Conservation (phyloP, 352 stramenopile genomes). For the Phytophthora sp. region DNA sequence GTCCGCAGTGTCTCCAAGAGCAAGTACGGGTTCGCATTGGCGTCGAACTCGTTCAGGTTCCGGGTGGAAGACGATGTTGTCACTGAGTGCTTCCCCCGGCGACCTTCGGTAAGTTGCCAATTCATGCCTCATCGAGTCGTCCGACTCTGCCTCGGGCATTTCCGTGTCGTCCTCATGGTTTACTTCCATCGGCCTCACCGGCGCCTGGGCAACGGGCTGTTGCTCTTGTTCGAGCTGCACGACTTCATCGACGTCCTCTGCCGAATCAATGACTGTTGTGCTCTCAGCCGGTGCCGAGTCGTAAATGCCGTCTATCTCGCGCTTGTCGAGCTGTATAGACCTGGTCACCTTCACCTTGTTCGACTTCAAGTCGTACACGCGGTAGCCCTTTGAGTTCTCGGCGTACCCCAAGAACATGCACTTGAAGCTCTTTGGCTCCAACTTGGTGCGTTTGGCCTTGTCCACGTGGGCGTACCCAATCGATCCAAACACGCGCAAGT, state of each 20-base stretch:
- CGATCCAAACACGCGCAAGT: too few species aligned
- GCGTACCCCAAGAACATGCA: too few species aligned
- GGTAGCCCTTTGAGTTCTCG: constrained; percentile 20
- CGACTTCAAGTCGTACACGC: constrained; percentile 16
- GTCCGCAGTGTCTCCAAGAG: neutral
- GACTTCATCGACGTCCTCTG: neutral
- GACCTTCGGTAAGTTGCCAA: neutral
- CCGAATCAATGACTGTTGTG: neutral
- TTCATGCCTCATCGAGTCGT: neutral
- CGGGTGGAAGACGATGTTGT: neutral
- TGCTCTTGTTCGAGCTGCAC: neutral
- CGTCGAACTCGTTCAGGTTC: too few species aligned
- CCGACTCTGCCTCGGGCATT: neutral
- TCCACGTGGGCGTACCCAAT: constrained; percentile 31
- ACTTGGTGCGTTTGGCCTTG: constrained; percentile 19
- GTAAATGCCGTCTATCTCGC: constrained; percentile 19
- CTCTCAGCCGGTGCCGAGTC: neutral
- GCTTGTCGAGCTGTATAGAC: constrained; percentile 20
- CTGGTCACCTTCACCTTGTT: constrained; percentile 18
- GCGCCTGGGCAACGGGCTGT: neutral
- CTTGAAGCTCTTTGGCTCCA: constrained; percentile 33
- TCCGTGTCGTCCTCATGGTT: neutral
- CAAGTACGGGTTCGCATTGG: neutral
- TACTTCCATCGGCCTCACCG: neutral
- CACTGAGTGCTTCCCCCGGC: neutral